phyloP scores from a whole-genome alignment of 2,329 filamentous ascomycete species.

The Colletotrichum euphorbiae region DNA sequence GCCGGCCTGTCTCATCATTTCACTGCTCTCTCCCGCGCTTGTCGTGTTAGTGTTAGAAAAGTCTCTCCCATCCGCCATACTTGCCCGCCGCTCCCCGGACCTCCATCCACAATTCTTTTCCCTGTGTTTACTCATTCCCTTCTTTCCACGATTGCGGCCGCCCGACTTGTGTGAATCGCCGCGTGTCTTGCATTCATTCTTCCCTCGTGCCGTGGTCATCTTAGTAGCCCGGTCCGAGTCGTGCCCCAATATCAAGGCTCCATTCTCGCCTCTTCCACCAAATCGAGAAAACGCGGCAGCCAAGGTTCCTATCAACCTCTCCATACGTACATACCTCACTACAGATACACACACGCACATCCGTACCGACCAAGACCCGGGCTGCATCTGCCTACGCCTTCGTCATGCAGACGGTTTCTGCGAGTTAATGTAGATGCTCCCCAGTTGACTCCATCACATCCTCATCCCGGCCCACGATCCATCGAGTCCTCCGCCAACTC shows the following conservation, averaged over 20 bases:
- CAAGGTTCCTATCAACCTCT: conserved; percentile 16
- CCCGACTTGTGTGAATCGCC: neutral
- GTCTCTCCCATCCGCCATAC: conserved; percentile 18
- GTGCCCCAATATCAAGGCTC: conserved; percentile 17
- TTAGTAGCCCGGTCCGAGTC: conserved; percentile 23
- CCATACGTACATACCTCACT: neutral
- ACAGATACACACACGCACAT: neutral
- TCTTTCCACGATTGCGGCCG: conserved; percentile 2
- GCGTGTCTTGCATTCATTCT: neutral
- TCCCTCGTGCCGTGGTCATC: neutral
- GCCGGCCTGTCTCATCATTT: conserved; percentile 31
- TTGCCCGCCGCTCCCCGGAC: neutral
- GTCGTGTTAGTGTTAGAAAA: conserved; percentile 30
- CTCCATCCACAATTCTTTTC: neutral
- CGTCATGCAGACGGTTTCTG: conserved; percentile 33
- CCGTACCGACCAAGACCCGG: conserved; percentile 24
- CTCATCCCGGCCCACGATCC: conserved; percentile 24
- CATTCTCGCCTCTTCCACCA: conserved; percentile 15
- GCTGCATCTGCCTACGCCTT: conserved; percentile 29
- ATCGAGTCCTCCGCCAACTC: conserved; percentile 23
- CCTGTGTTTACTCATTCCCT: neutral
- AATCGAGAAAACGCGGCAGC: conserved; percentile 2
- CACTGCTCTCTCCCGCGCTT: conserved; percentile 16
- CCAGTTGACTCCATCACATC: conserved; percentile 30
- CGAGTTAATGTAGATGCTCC: conserved; percentile 30